Percentiles rank a stretch among this genome's conserved stretches.
phyloP scores from a whole-genome alignment of 768 basidiomycete genomes.

The Coprinopsis strossmayeri region DNA sequence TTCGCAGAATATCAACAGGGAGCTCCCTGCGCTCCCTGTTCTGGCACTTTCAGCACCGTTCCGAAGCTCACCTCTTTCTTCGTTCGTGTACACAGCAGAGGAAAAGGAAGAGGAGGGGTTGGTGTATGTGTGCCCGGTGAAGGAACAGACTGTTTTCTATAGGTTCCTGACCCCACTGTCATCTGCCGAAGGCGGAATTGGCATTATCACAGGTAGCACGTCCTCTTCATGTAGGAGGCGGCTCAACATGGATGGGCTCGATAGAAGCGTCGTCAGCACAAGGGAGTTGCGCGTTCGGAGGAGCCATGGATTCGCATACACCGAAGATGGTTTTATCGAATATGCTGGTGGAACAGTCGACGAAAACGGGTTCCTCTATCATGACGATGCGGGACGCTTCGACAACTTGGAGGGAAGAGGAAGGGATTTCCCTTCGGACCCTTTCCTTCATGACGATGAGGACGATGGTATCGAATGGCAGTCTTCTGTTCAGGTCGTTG shows the following conservation, averaged over 20 bases:
- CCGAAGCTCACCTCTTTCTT: constrained; percentile 44
- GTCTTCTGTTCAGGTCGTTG: background rate
- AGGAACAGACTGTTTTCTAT: constrained; percentile 5
- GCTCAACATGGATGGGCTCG: background rate
- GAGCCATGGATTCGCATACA: background rate
- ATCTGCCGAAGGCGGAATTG: background rate
- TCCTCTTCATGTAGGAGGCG: background rate
- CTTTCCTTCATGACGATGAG: constrained; percentile 10
- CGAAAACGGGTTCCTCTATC: constrained; percentile 1
- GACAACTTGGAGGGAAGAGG: constrained; percentile 1
- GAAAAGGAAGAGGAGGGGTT: constrained; percentile 21
- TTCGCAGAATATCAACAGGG: background rate
- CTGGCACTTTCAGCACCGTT: constrained; percentile 42
- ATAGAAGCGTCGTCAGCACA: background rate
- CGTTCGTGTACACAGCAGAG: constrained; percentile 30
- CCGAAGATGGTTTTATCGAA: background rate
- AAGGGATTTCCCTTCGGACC: background rate
- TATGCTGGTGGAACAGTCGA: background rate
- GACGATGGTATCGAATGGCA: constrained; percentile 7
- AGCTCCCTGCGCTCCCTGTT: background rate
- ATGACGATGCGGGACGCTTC: constrained; percentile 10
- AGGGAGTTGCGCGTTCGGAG: background rate
- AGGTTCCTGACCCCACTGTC: background rate
- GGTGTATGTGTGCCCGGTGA: constrained; percentile 1
- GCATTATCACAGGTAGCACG: no score